Conservation (phyloP, 148 eudicot genomes). For the Chenopodium berlandieri region DNA sequence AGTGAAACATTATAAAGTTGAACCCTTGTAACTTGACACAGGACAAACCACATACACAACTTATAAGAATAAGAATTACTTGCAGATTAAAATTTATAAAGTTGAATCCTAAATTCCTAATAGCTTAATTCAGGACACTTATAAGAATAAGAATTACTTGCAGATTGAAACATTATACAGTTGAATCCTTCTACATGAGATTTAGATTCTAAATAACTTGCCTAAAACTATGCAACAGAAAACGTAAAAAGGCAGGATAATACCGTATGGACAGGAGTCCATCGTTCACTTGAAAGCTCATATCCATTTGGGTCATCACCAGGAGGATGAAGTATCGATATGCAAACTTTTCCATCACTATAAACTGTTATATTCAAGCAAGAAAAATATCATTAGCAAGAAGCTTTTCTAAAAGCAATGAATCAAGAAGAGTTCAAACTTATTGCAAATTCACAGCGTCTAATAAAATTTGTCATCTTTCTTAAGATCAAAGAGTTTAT, state of each 20-base stretch:
- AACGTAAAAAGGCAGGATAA: background rate
- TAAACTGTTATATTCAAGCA: constrained; percentile 33
- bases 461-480: background rate
- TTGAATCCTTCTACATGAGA: background rate
- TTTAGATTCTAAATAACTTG: background rate
- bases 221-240: background rate
- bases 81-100: no score
- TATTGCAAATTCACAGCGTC: background rate
- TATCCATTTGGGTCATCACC: constrained; percentile 61
- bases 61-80: no score
- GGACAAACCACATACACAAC: no score
- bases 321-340: constrained; percentile 65
- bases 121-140: no score
- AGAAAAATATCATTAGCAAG: background rate
- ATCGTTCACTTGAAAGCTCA: constrained; percentile 62
- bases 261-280: constrained; percentile 62
- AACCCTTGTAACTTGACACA: no score
- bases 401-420: no score
- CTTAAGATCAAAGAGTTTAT: no score
- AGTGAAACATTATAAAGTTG: no score
- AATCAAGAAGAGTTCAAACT: background rate
- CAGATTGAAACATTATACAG: no score
- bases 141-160: no score
- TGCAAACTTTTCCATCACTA: constrained; percentile 56
- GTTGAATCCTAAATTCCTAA: background rate